Evolutionary conservation across 768 basidiomycete species (phyloP).

Genomic region (Lyophyllum atratum): DNA sequence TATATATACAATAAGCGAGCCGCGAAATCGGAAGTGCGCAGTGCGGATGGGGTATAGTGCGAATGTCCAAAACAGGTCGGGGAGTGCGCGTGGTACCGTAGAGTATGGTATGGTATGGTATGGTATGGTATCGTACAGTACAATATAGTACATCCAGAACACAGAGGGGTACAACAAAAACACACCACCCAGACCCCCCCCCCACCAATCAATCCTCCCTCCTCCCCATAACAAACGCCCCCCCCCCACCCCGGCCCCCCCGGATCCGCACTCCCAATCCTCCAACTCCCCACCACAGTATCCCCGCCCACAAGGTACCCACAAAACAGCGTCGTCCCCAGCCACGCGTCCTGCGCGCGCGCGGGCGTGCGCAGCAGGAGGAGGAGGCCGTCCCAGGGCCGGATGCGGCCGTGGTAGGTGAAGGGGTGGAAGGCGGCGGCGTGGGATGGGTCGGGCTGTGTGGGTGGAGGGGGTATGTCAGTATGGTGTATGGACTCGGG

Average conservation of each 20-base stretch:
- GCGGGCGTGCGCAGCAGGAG: background rate
- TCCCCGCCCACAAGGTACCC: constrained; percentile 68
- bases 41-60: no score
- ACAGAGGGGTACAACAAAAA: no score
- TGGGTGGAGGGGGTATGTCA: background rate
- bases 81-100: no score
- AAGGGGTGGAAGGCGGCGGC: constrained; percentile 5
- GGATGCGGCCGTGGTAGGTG: constrained; percentile 6
- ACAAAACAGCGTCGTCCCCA: constrained; percentile 53
- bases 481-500: background rate
- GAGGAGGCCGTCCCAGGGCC: constrained; percentile 11
- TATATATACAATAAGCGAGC: no score
- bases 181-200: no score
- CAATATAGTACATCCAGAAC: no score
- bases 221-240: constrained; percentile 61
- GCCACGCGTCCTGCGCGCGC: background rate
- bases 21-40: no score
- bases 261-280: constrained; percentile 47
- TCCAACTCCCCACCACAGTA: constrained; percentile 75
- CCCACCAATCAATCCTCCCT: constrained; percentile 39
- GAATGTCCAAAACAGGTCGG: no score
- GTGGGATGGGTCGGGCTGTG: constrained; percentile 9
- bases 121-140: no score
- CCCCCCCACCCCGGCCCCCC: constrained; percentile 57
- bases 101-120: no score